Evolutionary conservation across 2,329 filamentous ascomycete species (phyloP), one percentile per base, ranked within the genome.

Genomic region (Arthrobotrys conoides): DNA sequence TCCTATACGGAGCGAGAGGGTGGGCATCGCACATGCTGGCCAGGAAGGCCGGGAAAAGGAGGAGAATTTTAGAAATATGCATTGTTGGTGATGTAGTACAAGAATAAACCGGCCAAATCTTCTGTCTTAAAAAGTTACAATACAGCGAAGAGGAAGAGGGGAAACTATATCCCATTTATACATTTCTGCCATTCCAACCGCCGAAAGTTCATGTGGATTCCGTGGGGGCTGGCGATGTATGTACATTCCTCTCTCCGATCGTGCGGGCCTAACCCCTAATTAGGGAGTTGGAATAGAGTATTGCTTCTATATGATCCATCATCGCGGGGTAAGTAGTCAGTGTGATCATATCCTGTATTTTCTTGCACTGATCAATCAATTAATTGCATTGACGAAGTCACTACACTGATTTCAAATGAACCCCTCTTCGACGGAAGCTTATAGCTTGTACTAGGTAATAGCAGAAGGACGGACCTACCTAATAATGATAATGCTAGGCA

Each of bases 31-130:
- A 55, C 10, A 75, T 44, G 38, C 65, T 36, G 46, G 10, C 41
- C 30, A 71, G 12, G 18, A 77, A 18, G 9, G 72, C 72, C 5
- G 72, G 72, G 33, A 71, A 5, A 18, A 71, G 1, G 59, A 66
- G 48, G 14, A 69, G 36, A 10, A 77, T 38, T 18, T 59, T 70
- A 24, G 67, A 77, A 49, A 71, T 59, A 71, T 67, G 67, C 73
- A 77, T 77, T 22, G 71, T 71, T 36, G 22, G 9, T 22, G 16
- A n/a, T 22, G 22, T 59, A 59, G 55, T 41, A 38, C 33, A 59
- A 22, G 14, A 9, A 20, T 16, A 5, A 57, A 1, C 10, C 16
- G 16, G 18, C 5, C 16, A 4, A 1, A 36, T 57, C 14, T 53
- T 53, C 24, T 36, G 20, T 9, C 6, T 8, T 9, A 36, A 24